Evolutionary conservation across 2,329 filamentous ascomycete species (phyloP).

Genomic region (Aspergillus jensenii): DNA sequence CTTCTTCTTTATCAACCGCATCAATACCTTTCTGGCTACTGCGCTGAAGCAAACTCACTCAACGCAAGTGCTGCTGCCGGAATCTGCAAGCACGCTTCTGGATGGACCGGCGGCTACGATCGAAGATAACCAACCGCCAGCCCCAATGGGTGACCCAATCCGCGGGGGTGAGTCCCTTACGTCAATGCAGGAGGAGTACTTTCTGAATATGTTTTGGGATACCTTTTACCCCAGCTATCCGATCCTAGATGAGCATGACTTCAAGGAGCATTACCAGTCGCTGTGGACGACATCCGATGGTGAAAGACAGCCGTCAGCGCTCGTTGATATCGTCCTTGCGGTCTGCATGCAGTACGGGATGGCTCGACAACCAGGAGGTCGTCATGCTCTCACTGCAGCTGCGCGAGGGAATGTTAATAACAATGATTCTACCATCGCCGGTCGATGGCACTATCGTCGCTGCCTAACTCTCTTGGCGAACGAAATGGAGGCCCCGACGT

Average conservation of each 20-base stretch:
- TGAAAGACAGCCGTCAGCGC: constrained; percentile 15
- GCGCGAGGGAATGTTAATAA: not conserved
- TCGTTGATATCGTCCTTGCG: constrained; percentile 22
- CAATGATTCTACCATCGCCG: not conserved
- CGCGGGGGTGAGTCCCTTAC: no score
- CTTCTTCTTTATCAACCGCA: constrained; percentile 47
- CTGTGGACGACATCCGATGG: constrained; percentile 12
- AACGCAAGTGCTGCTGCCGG: no score
- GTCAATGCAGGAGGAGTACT: constrained; percentile 21
- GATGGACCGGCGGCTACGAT: no score
- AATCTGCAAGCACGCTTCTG: no score
- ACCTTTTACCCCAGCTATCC: constrained; percentile 19
- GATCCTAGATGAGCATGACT: constrained; percentile 21
- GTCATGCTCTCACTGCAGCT: not conserved
- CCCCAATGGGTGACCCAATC: no score
- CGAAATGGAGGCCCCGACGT: constrained; percentile 3
- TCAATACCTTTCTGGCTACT: constrained; percentile 39
- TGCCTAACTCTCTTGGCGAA: constrained; percentile 1
- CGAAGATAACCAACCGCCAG: no score
- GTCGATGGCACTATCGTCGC: constrained; percentile 8
- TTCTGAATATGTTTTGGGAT: constrained; percentile 21
- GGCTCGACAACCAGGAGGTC: not conserved
- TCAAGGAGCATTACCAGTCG: constrained; percentile 20
- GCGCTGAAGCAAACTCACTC: not conserved
- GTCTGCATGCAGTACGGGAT: constrained; percentile 24